Base-by-base conservation (phyloP, 176 grass and related monocot genomes). In the Triticum aestivum region DNA sequence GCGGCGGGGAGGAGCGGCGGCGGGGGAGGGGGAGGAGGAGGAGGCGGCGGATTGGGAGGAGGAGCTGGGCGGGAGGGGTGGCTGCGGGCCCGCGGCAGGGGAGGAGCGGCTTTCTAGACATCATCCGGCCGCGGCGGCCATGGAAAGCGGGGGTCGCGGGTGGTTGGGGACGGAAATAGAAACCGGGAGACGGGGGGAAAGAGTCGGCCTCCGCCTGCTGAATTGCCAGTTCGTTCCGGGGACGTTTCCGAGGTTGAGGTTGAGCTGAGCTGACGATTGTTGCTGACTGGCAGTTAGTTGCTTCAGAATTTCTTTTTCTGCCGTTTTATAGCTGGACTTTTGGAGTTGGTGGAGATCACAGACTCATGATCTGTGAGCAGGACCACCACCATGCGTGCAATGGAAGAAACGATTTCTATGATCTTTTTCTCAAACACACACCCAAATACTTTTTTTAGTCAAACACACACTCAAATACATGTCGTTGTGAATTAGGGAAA, bases 81-180 rank as follows among this genome's bases (percentile, higher is more conserved):
- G 79, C 80, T n/a, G 79, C 80, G 77, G 82, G 66, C 85, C 82
- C 84, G 81, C 89, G 34, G 79, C 34, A 75, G 41, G 83, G 78
- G 82, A 90, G 76, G 79, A 89, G 86, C 32, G 76, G 12, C 88
- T 74, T 91, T 84, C 82, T 92, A 45, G 80, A 66, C 86, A 95
- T 92, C 83, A 49, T 61, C 81, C 73, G 73, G 73, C 58, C 71
- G 71, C 73, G 83, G 61, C 84, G 74, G 87, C 87, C 87, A 89
- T 87, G 79, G 80, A 78, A 86, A 86, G 72, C 64, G 87, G 67
- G 59, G 61, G 68, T 12, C 34, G 81, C 65, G 61, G 88, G 67
- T 90, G 66, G 84, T 54, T 65, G 85, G 67, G 34, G 14, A 52
- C 81, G 71, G 78, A 90, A 84, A 89, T 87, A 82, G 85, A 87